Base-by-base conservation (phyloP, 1,284 basidiomycete species). In the Ganoderma resinaceum region DNA sequence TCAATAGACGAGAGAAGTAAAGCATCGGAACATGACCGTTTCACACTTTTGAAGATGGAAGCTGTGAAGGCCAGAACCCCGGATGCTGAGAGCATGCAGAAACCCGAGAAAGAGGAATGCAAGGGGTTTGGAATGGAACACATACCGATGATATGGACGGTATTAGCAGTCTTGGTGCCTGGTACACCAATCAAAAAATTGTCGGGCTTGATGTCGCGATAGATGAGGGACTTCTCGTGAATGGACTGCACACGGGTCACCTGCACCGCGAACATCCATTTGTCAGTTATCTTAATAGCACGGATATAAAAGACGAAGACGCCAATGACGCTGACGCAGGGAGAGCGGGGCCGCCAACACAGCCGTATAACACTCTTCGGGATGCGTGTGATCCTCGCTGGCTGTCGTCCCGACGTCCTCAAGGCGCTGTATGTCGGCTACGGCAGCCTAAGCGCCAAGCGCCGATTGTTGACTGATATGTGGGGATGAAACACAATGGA, bases 201-300 rank as follows among this genome's bases (percentile, higher is more conserved):
- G 85, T 99, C 97, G 61, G 97, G 97, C 81, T 99, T 99, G 85
- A 99, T 99, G 80, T 99, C 98, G 73, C 97, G 95, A 85, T 99
- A 98, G 76, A 99, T 98, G 80, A 99, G 92, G 76, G 96, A 98
- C 83, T 98, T 97, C 76, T 98, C 97, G 83, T 99, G 97, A 72
- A 99, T 94, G 75, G 97, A 93, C 83, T 99, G 97, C 62, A 99
- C 95, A 71, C 98, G 95, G 58, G 96, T 94, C 78, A 99, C 94
- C 95, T 97, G 78, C 11, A 31, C 29, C 6, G 46, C 35, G 38
- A n/a, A 33, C 43, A 40, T 49, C 2, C 11, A 38, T 40, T 57
- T 20, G 37, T 60, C 35, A 60, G 58, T 60, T 7, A 37, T 55
- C 52, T 18, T 3, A 35, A 58, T 26, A 11, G 5, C 14, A 37